Base-by-base conservation (phyloP, 768 basidiomycete genomes). In the Russula olivacea region DNA sequence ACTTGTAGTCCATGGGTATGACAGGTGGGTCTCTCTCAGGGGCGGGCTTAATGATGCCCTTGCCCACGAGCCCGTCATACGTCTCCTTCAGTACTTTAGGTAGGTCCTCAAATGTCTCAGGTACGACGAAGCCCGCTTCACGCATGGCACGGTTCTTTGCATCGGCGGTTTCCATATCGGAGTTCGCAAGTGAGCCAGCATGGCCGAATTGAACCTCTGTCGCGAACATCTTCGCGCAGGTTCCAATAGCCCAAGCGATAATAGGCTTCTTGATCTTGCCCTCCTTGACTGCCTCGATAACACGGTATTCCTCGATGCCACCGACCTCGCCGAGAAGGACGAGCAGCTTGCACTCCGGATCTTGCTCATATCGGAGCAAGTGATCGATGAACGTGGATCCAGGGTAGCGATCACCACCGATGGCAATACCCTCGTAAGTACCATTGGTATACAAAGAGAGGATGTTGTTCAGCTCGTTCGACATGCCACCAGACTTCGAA, bases 1-100 rank as follows among this genome's bases (percentile, higher is more conserved):
- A 98, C 81, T 98, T 98, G 87, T 98, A 99, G 78, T 99, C 96
- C 93, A 98, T 98, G n/a, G 96, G 96, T 73, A 98, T 98, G 61
- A 90, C 86, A 11, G 96, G 96, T 5, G 95, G 93, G 25, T 93
- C 91, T 59, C 86, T 79, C 80, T 99, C 96, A 41, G 76, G 69
- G 79, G 86, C 80, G 67, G 85, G 86, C 40, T 78, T 74, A 74
- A 99, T 83, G 34, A 76, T 71, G 38, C 94, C 93, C 51, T 70
- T 74, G 63, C 74, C 72, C 61, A 98, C 88, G 68, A 99, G 89
- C 58, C 73, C 76, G 63, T 95, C 83, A 78, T 96, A 98, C 8
- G 92, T 89, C 72, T 86, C 84, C 76, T 83, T 85, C 73, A 99
- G 79, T 59, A 88, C 91, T 45, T 79, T 78, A 9, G 96, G 96